A percentile compares a stretch with the other conserved stretches of the same genome.
These are phyloP conservation scores for Leishmania lainsoni DNA, from an alignment of 208 protist species.

Conservation along the genomic window DNA sequence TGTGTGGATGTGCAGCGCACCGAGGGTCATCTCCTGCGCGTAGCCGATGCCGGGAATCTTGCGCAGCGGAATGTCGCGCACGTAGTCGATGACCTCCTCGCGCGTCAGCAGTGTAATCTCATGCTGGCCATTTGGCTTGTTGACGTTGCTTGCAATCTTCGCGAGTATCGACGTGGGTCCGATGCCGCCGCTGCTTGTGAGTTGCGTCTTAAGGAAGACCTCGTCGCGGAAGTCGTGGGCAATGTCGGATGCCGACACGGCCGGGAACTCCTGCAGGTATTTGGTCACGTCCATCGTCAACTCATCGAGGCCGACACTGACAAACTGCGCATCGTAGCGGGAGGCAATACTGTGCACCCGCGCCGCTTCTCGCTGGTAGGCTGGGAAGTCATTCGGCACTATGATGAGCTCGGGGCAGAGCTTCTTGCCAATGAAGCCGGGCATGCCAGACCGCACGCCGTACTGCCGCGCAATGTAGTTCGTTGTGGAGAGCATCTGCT, in stretches of 20 bases:
- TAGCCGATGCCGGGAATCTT: constrained; percentile 86
- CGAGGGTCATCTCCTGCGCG: constrained; percentile 67
- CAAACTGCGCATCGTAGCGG: constrained; percentile 88
- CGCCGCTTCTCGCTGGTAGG: constrained; percentile 75
- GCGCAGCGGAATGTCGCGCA: constrained; percentile 74
- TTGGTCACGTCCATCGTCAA: constrained; percentile 89
- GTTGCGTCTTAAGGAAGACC: constrained; percentile 70
- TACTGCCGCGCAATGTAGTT: constrained; percentile 96
- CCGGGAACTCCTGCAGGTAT: constrained; percentile 56
- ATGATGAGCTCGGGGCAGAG: constrained; percentile 92
- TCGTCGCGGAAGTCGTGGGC: constrained; percentile 79
- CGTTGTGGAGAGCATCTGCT: constrained; percentile 94
- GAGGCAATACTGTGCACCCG: constrained; percentile 76
- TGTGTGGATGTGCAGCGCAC: constrained; percentile 71
- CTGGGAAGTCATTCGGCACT: constrained; percentile 77
- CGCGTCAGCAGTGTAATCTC: constrained; percentile 74
- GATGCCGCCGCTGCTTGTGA: constrained; percentile 90
- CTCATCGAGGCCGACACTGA: constrained; percentile 80
- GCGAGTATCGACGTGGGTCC: constrained; percentile 82
- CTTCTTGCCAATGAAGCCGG: constrained; percentile 92
- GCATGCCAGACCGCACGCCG: constrained; percentile 96
- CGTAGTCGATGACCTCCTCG: constrained; percentile 80
- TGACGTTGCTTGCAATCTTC: constrained; percentile 93
- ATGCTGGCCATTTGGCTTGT: constrained; percentile 96
- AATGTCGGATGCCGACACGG: constrained; percentile 63